Percentiles rank a stretch among this genome's conserved stretches.
Conservation (phyloP, 805 yeast species). For the Barnettozyma botsteinii region DNA sequence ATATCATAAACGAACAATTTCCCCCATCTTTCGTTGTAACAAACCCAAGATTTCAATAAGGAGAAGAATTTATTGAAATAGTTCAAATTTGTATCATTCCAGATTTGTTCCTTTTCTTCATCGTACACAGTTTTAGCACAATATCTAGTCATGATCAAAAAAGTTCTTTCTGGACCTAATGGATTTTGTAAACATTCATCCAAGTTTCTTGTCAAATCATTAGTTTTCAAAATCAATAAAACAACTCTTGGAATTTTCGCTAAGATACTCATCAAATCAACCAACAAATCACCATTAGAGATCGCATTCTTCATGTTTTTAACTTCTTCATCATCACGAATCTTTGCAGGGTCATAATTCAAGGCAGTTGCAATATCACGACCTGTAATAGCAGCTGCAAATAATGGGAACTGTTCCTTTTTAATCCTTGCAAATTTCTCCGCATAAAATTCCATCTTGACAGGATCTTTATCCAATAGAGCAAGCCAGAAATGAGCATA, state of each 20-base stretch:
- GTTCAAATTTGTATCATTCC: background rate
- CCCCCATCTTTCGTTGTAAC: slow-evolving; percentile 14
- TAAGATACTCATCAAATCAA: slow-evolving; percentile 72
- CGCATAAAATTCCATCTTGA: slow-evolving; percentile 68
- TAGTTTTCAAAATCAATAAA: slow-evolving; percentile 81
- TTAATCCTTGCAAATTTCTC: slow-evolving; percentile 69
- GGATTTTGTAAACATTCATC: slow-evolving; percentile 83
- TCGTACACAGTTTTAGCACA: slow-evolving; percentile 76
- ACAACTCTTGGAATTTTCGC: slow-evolving; percentile 82
- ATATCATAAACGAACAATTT: slow-evolving; percentile 17
- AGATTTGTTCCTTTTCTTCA: slow-evolving; percentile 46
- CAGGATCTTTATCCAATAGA: slow-evolving; percentile 62
- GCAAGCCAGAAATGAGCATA: slow-evolving; percentile 94
- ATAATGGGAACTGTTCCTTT: slow-evolving; percentile 74
- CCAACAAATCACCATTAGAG: slow-evolving; percentile 55
- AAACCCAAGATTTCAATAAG: slow-evolving; percentile 28
- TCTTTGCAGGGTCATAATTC: slow-evolving; percentile 50
- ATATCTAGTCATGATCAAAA: slow-evolving; percentile 82
- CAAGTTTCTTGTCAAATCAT: slow-evolving; percentile 83
- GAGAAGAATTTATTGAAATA: background rate
- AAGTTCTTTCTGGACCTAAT: slow-evolving; percentile 81
- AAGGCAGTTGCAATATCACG: slow-evolving; percentile 77
- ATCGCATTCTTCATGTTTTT: slow-evolving; percentile 59
- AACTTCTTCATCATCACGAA: slow-evolving; percentile 59
- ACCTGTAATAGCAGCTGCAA: slow-evolving; percentile 94